Evolutionary conservation across 805 yeast genomes (phyloP).

Genomic region (Saccharomycopsis sp.): DNA sequence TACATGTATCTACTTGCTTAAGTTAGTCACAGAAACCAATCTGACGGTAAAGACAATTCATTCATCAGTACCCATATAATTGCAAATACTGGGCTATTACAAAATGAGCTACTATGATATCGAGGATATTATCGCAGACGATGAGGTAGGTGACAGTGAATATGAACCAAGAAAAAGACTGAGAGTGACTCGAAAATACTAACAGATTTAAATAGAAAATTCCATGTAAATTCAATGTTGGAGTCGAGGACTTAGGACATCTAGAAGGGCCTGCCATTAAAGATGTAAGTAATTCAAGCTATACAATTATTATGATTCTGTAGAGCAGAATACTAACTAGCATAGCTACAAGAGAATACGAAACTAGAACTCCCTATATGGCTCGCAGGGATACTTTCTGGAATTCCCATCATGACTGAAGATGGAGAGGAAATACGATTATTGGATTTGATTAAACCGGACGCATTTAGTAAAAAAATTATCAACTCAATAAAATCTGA

Average conservation of each 20-base stretch:
- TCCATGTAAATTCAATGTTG: slow-evolving; percentile 71
- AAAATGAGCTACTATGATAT: slow-evolving; percentile 52
- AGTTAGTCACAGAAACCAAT: too few relatives aligned
- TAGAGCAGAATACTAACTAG: not conserved
- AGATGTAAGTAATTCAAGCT: slow-evolving; percentile 25
- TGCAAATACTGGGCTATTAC: not conserved
- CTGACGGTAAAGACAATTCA: too few relatives aligned
- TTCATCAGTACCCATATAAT: too few relatives aligned
- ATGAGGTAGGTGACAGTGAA: slow-evolving; percentile 36
- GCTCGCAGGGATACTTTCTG: slow-evolving; percentile 77
- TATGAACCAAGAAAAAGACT: slow-evolving; percentile 22
- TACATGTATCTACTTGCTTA: too few relatives aligned
- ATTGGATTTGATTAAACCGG: slow-evolving; percentile 65
- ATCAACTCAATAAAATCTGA: slow-evolving; percentile 78
- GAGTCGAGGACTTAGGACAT: slow-evolving; percentile 84
- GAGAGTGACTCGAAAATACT: slow-evolving; percentile 32
- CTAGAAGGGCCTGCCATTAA: slow-evolving; percentile 72
- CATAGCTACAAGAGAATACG: slow-evolving; percentile 46
- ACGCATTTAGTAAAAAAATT: slow-evolving; percentile 55
- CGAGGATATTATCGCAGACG: slow-evolving; percentile 68
- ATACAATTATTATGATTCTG: not conserved
- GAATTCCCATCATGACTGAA: slow-evolving; percentile 31
- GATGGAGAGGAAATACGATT: slow-evolving; percentile 40
- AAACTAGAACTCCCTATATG: slow-evolving; percentile 79
- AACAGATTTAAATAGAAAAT: slow-evolving; percentile 36